A percentile compares a stretch with the other conserved stretches of the same genome.
Evolutionary conservation across 495 filamentous ascomycete species (phyloP).

Genomic region (Cercophora sp.): DNA sequence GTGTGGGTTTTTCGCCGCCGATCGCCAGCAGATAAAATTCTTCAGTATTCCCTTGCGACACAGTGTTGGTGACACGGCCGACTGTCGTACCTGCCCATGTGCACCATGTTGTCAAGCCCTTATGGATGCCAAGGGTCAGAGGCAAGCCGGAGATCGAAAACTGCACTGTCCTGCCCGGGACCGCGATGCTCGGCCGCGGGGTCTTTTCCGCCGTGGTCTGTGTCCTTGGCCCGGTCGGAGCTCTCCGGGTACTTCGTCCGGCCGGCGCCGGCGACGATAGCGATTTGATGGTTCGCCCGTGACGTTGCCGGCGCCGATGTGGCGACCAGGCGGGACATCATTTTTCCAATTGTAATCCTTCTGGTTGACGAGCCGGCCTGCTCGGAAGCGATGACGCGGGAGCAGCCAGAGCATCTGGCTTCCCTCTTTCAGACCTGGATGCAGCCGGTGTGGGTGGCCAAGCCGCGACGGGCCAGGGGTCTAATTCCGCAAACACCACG

Average conservation of each 20-base stretch:
- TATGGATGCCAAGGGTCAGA: too few species aligned
- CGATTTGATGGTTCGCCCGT: too few species aligned
- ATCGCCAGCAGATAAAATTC: not conserved
- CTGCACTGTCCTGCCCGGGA: too few species aligned
- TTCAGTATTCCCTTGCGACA: not conserved
- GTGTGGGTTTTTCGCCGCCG: slow-evolving; percentile 3
- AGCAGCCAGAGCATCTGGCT: not conserved
- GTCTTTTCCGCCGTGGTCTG: not conserved
- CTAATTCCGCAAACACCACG: too few species aligned
- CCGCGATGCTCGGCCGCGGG: not conserved
- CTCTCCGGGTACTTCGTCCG: slow-evolving; percentile 8
- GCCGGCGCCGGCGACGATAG: not conserved
- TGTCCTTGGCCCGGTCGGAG: not conserved
- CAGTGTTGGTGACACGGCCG: not conserved
- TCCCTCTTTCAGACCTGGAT: not conserved
- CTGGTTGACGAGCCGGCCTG: too few species aligned
- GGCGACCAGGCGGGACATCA: not conserved
- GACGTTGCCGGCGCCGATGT: not conserved
- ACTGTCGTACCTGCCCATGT: not conserved
- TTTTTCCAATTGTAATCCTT: not conserved
- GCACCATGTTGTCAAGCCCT: not conserved
- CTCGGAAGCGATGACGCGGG: too few species aligned
- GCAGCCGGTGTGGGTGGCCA: slow-evolving; percentile 7
- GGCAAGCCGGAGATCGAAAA: too few species aligned
- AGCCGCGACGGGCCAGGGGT: too few species aligned